Base-by-base conservation (phyloP, 2,329 filamentous ascomycete species). In the Pyricularia pennisetigena region DNA sequence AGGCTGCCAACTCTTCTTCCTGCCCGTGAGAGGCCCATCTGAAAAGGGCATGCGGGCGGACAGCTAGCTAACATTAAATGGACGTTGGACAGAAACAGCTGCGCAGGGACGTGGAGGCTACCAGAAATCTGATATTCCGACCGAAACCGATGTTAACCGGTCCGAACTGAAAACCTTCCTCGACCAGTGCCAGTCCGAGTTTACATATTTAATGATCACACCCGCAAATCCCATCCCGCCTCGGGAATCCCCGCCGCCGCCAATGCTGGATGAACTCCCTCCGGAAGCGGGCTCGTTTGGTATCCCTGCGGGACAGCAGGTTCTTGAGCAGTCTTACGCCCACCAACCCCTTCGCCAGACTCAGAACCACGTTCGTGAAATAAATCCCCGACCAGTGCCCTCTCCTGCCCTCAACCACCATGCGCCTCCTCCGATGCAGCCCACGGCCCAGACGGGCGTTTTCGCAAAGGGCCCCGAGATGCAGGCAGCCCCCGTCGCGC, bases 121-220 rank as follows among this genome's bases (percentile, higher is more conserved):
- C 59, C 23, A 62, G 23, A 28, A 62, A 16, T 7, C 14, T 10
- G 59, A 62, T 16, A 28, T 62, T 4, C 59, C 24, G 23, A 28
- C 59, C 24, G 59, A 62, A 12, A 62, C 59, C 24, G 24, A 62
- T 28, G 12, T 28, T 26, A 62, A 62, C 59, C 59, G 59, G 24
- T 62, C 81, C 68, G 84, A 86, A 68, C 79, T 89, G 65, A 87
- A 86, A 76, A 79, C 79, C 12, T 89, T 89, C 74, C 80, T 89
- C 70, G 87, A 89, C 71, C 86, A 88, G 74, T 88, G 87, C 76
- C 82, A 88, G 75, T 82, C 84, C 71, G 87, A 90, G 74, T 88
- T 90, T 69, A 88, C 87, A 70, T 90, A 90, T 73, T 81, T 90
- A 16, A 88, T 90, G 87, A 83, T 88, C 66, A 86, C 87, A 0